Evolutionary conservation across 2,329 filamentous ascomycete genomes (phyloP).

Genomic region (Colletotrichum sp.): DNA sequence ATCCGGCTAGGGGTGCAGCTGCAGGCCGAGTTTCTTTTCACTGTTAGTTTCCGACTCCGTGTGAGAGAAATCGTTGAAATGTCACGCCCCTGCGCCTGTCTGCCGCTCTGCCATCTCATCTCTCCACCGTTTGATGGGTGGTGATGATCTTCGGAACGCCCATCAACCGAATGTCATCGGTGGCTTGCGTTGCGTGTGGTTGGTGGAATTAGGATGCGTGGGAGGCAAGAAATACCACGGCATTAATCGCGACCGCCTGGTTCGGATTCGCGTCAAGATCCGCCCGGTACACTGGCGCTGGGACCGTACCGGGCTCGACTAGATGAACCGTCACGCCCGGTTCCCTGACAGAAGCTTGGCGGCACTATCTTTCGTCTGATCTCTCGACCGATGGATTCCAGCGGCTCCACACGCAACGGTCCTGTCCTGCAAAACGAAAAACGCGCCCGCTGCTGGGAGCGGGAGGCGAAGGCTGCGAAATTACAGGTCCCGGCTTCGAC

Average conservation of each 20-base stretch:
- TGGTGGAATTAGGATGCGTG: neutral
- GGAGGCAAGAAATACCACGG: neutral
- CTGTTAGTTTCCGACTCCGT: neutral
- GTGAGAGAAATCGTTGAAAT: neutral
- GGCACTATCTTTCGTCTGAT: conserved; percentile 9
- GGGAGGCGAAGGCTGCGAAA: neutral
- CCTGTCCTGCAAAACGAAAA: neutral
- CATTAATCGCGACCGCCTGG: neutral
- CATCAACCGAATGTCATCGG: conserved; percentile 1
- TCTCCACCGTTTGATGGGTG: neutral
- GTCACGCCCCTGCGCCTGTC: neutral
- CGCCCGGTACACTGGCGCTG: neutral
- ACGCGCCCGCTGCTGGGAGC: neutral
- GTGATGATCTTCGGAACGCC: conserved; percentile 12
- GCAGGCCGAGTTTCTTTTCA: neutral
- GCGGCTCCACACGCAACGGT: neutral
- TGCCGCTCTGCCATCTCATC: conserved; percentile 9
- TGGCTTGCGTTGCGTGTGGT: neutral
- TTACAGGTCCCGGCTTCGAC: conserved; percentile 1
- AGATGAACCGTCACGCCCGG: neutral
- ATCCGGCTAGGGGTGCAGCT: neutral
- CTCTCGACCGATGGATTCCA: neutral
- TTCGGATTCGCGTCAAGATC: neutral
- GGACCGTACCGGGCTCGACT: neutral
- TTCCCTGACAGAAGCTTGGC: conserved; percentile 13